phyloP scores from a whole-genome alignment of 2,329 filamentous ascomycete species.

The Ophiostoma quercus region DNA sequence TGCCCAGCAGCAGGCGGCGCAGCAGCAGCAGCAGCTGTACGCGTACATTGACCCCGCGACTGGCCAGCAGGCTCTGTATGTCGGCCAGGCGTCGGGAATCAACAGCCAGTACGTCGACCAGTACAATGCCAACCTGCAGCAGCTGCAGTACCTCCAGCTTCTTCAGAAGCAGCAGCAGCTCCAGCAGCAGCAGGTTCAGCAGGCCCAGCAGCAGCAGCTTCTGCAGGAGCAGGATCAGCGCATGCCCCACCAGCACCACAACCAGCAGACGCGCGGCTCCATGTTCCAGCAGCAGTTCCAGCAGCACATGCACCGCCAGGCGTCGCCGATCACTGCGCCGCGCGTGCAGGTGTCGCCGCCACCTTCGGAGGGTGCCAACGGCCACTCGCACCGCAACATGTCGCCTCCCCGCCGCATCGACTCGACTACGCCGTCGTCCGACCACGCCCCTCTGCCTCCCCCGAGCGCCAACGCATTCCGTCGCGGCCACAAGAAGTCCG shows the following conservation, averaged over 20 bases:
- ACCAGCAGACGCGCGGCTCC: slow-evolving; percentile 31
- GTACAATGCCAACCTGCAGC: slow-evolving; percentile 36
- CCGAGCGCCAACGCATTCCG: slow-evolving; percentile 90
- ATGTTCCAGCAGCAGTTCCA: slow-evolving; percentile 20
- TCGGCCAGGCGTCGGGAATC: slow-evolving; percentile 57
- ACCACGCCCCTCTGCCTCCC: slow-evolving; percentile 65
- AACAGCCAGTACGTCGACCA: slow-evolving; percentile 42
- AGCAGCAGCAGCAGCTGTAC: slow-evolving; percentile 60
- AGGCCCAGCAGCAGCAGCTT: slow-evolving; percentile 39
- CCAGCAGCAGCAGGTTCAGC: slow-evolving; percentile 34
- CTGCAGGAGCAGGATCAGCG: slow-evolving; percentile 40
- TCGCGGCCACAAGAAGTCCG: slow-evolving; percentile 85
- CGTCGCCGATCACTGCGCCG: slow-evolving; percentile 56
- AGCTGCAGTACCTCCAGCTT: slow-evolving; percentile 33
- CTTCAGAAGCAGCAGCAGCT: slow-evolving; percentile 33
- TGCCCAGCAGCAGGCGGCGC: slow-evolving; percentile 54
- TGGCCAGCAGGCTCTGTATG: slow-evolving; percentile 74
- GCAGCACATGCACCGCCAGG: slow-evolving; percentile 43
- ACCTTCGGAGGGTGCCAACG: slow-evolving; percentile 49
- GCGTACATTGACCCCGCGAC: slow-evolving; percentile 80
- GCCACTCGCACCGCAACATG: slow-evolving; percentile 52
- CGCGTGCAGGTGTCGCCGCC: slow-evolving; percentile 80
- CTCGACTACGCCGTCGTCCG: slow-evolving; percentile 54
- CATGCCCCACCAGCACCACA: slow-evolving; percentile 31
- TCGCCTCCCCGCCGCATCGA: slow-evolving; percentile 63